phyloP scores from a whole-genome alignment of 352 stramenopile species.

The Globisporangium lucens region DNA sequence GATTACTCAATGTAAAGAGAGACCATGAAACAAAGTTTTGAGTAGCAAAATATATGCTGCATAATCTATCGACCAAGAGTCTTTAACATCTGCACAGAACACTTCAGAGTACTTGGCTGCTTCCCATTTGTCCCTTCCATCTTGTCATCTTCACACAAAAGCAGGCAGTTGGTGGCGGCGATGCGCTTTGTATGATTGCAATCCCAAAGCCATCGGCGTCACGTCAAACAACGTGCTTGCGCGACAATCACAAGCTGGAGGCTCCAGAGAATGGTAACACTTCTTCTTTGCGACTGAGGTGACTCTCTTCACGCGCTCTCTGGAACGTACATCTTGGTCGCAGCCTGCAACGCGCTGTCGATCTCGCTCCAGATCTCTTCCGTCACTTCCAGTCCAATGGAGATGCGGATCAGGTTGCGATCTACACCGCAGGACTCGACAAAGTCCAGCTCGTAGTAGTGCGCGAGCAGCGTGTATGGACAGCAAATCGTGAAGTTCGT shows the following conservation, averaged over 20 bases:
- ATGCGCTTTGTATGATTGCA: not conserved
- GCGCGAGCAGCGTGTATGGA: constrained; percentile 91
- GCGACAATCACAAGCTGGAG: not conserved
- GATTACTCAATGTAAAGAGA: constrained; percentile 7
- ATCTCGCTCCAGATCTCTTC: constrained; percentile 73
- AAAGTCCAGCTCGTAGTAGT: constrained; percentile 93
- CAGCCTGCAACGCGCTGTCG: constrained; percentile 40
- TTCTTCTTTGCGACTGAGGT: no score
- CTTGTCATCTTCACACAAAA: not conserved
- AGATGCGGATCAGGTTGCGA: constrained; percentile 89
- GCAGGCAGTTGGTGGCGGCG: constrained; percentile 10
- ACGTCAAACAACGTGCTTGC: constrained; percentile 9
- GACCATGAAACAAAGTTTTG: constrained; percentile 9
- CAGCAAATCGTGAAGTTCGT: constrained; percentile 94
- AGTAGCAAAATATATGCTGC: constrained; percentile 7
- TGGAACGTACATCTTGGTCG: constrained; percentile 14
- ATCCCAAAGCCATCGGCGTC: not conserved
- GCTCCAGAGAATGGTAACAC: no score
- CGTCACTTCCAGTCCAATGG: constrained; percentile 86
- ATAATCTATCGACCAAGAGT: not conserved
- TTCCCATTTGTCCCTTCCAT: no score
- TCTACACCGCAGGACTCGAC: constrained; percentile 88
- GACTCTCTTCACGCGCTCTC: not conserved
- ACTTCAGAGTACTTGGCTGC: no score
- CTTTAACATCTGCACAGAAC: no score